Conservation (phyloP, 768 basidiomycete species). For the Arthromyces matolae region DNA sequence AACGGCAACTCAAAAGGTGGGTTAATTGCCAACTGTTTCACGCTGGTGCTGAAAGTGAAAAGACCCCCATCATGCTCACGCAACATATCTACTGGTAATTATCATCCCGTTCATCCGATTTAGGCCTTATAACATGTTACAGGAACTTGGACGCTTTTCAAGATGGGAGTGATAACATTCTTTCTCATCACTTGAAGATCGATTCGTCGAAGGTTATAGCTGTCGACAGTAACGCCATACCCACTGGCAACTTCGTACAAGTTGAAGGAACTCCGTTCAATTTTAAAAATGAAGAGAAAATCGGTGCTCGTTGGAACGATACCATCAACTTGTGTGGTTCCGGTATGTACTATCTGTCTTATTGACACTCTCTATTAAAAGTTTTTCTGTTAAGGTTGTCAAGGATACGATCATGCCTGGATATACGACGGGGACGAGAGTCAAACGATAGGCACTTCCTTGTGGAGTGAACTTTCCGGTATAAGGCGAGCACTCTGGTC, state of each 20-base stretch:
- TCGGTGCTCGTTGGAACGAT: slow-evolving; percentile 33
- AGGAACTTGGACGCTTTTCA: slow-evolving; percentile 55
- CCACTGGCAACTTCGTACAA: slow-evolving; percentile 27
- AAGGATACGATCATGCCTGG: slow-evolving; percentile 49
- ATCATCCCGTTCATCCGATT: no score
- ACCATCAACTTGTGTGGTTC: slow-evolving; percentile 26
- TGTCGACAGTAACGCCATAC: slow-evolving; percentile 33
- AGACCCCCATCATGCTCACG: slow-evolving; percentile 57
- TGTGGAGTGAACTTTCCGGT: slow-evolving; percentile 48
- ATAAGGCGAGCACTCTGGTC: slow-evolving; percentile 34
- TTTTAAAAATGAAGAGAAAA: slow-evolving; percentile 31
- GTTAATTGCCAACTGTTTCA: neutral
- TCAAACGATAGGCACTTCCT: slow-evolving; percentile 28
- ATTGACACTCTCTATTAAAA: neutral
- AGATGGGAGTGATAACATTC: slow-evolving; percentile 32
- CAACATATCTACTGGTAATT: slow-evolving; percentile 52
- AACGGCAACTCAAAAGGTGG: slow-evolving; percentile 40
- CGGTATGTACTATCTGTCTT: slow-evolving; percentile 16
- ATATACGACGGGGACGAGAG: slow-evolving; percentile 39
- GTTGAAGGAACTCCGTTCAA: slow-evolving; percentile 35
- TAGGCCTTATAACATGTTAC: no score
- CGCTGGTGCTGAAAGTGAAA: neutral
- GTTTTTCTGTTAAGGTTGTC: slow-evolving; percentile 33
- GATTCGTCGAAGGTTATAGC: slow-evolving; percentile 29
- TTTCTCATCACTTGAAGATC: slow-evolving; percentile 29